Evolutionary conservation across 164 flowering plant species (phyloP), one percentile per base, ranked within the genome.

Genomic region (Aristolochia fimbriata): DNA sequence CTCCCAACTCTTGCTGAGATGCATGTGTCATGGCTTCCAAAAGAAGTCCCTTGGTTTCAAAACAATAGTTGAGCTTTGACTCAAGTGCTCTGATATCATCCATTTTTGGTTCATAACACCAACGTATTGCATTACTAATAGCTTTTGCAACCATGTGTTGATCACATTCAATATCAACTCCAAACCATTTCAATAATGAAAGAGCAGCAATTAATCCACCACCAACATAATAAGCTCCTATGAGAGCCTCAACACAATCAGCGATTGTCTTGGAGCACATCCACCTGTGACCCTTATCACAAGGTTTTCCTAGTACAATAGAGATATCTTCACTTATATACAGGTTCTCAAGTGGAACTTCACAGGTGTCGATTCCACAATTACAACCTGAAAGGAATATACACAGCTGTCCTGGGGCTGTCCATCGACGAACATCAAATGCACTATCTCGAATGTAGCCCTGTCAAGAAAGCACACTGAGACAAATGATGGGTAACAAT

Each of bases 221-320:
- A 9, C 77, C 81, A 51, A 86, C 80, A 71, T 74, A 88, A 62
- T 86, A 83, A 57, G 99, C 96, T 61, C 99, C 99, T 61, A 90
- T 77, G 6, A 93, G 80, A 31, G 96, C 88, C 76, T 93, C 99
- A 70, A 83, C 87, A 68, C 96, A 93, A 67, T 93, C 99, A 15
- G 99, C 63, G 46, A 93, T 77, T 4, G 95, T 81, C 69, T 93
- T 93, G 41, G 97, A 93, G 58, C 73, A 74, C 80, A 90, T 76
- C 99, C 99, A 93, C 60, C 97, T 71, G 58, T 93, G 99, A 25
- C 96, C 97, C 64, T 48, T 75, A 65, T 86, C 97, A 76, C 99
- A 93, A 57, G 64, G 47, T 63, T 80, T 79, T 27, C 94, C 97
- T 60, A 83, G 60, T 61, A 73, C 58, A 47, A 81, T 30, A 56